Base-by-base conservation (phyloP, 495 filamentous ascomycete genomes). In the Aspergillus carlsbadensis region DNA sequence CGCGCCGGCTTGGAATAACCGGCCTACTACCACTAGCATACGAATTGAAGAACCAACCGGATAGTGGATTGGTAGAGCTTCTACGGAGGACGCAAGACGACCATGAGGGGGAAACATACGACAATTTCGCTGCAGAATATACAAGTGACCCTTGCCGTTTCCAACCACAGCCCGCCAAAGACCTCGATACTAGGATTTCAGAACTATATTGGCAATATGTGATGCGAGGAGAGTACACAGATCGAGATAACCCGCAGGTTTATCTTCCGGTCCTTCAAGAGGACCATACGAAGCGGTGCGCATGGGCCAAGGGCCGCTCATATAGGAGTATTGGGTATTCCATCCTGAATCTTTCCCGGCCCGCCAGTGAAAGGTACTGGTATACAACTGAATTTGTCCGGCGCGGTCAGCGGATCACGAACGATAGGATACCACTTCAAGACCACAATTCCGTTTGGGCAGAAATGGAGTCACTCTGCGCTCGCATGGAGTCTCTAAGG, bases 211-310 rank as follows among this genome's bases (percentile, higher is more conserved):
- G 65, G 59, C 71, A 73, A 46, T 74, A 60, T 43, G 57, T 65
- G 49, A 37, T 55, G 8, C 62, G 54, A 8, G 29, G 58, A 15
- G 40, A 42, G 13, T 65, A 65, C 26, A 48, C 52, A 17, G 15
- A n/a, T 22, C 31, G 39, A 3, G 42, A 53, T 20, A 41, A 52
- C 21, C 67, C 65, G 7, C 68, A 75, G 36, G 75, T 88, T 34
- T 89, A 84, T 55, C 75, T 90, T 7, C 79, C 83, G 0, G 69
- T 81, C 29, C 61, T 88, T 1, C 65, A 81, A 13, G 87, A 90
- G 54, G 84, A 79, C 56, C 81, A 80, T 34, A 49, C 71, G 6
- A 75, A 82, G 35, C 76, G 76, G 35, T 88, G 83, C 57, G 83
- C 84, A 3, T 92, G 89, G 89, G 76, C 76, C 50, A 58, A 76